Base-by-base conservation (phyloP, 306 rosid species). In the Prunus dulcis region DNA sequence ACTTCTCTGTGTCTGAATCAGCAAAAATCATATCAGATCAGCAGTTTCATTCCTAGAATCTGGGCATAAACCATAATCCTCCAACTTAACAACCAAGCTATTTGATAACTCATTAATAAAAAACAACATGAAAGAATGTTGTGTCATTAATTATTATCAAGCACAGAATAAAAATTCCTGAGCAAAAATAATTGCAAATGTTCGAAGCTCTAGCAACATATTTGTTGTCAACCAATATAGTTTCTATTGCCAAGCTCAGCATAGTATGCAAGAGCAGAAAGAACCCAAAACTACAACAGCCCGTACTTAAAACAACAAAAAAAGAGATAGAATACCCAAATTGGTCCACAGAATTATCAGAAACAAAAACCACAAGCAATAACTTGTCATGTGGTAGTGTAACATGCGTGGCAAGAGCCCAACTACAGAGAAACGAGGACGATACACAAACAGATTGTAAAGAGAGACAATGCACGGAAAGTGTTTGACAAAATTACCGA, bases 1-100 rank as follows among this genome's bases (percentile, higher is more conserved):
- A 95, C 73, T 84, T 87, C 87, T 95, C 97, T 3, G 97, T 95
- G 76, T 95, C 99, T 92, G 90, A 73, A 74, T 32, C 77, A 75
- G 55, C 61, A 46, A 65, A 57, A 38, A 43, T n/a, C 27, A 15
- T 20, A 70, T 43, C 75, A 80, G 14, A 80, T 68, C 69, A 71
- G 25, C 15, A n/a, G 61, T 51, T 78, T 22, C 27, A 43, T 69
- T 65, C 68, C 25, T 47, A 55, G 10, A 50, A 22, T 51, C 3
- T 10, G 47, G 69, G 71, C 63, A 50, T 25, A 65, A 78, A 56
- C 4, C 52, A 62, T 17, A 12, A 55, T 32, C 52, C 69, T 45
- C 47, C 62, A 63, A 68, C 8, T 32, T n/a, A 57, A 30, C 71
- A 64, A n/a, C 63, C 34, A 28, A 25, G 25, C 47, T 64, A 57